phyloP scores from a whole-genome alignment of 805 yeast genomes.

The Candida tibetensis region DNA sequence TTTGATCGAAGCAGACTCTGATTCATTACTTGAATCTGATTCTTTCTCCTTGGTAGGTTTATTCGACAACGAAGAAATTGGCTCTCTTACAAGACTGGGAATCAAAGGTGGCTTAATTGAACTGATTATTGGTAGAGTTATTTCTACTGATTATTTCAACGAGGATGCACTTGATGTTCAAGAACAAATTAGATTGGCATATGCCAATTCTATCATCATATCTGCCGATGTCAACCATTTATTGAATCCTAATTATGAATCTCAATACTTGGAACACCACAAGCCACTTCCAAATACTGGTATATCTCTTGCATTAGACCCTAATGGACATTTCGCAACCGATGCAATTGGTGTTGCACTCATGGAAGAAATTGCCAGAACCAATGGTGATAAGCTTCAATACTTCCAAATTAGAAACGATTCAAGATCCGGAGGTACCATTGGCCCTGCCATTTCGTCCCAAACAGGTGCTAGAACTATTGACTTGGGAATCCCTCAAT shows the following conservation, averaged over 20 bases:
- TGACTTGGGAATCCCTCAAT: constrained; percentile 80
- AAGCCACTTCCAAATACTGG: constrained; percentile 81
- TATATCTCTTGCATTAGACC: constrained; percentile 64
- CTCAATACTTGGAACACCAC: constrained; percentile 73
- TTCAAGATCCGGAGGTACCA: constrained; percentile 83
- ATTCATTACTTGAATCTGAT: constrained; percentile 22
- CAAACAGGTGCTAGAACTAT: constrained; percentile 73
- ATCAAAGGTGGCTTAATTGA: constrained; percentile 76
- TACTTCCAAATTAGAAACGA: constrained; percentile 86
- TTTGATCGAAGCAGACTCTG: constrained; percentile 42
- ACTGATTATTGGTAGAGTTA: constrained; percentile 56
- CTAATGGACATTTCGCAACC: constrained; percentile 82
- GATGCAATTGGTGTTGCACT: constrained; percentile 72
- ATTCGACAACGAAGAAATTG: constrained; percentile 82
- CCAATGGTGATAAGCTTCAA: constrained; percentile 65
- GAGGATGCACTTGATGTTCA: constrained; percentile 17
- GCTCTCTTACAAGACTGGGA: constrained; percentile 77
- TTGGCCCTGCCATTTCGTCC: constrained; percentile 68
- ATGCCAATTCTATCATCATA: constrained; percentile 73
- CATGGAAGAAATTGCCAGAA: constrained; percentile 64
- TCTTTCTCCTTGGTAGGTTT: constrained; percentile 59
- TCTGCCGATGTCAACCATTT: constrained; percentile 86
- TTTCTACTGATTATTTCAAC: constrained; percentile 28
- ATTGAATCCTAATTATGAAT: constrained; percentile 71
- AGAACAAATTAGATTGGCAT: constrained; percentile 39